Percentiles rank a stretch among this genome's conserved stretches.
phyloP scores from a whole-genome alignment of 495 filamentous ascomycete genomes.

The Jackrogersella minutella region DNA sequence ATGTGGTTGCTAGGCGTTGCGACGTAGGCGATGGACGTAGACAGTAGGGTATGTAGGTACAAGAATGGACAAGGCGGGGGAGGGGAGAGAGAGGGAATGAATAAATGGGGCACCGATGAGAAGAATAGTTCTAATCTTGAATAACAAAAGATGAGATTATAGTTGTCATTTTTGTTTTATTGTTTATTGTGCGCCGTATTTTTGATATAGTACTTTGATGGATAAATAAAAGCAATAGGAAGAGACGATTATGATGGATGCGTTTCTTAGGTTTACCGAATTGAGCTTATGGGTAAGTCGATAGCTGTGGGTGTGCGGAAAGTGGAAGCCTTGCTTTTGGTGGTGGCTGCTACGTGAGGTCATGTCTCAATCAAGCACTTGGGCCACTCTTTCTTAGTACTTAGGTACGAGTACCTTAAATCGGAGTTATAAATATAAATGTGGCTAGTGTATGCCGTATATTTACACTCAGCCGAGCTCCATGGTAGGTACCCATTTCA shows the following conservation, averaged over 20 bases:
- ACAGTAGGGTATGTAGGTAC: background rate
- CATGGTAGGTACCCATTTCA: too few species aligned
- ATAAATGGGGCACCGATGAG: conserved; percentile 3
- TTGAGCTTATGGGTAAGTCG: conserved; percentile 10
- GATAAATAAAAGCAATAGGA: conserved; percentile 1
- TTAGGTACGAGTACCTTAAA: background rate
- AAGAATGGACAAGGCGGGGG: conserved; percentile 33
- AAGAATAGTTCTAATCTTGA: conserved; percentile 9
- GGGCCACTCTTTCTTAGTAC: conserved; percentile 17
- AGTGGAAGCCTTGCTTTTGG: conserved; percentile 31
- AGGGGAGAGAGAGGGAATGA: conserved; percentile 19
- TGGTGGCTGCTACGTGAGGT: conserved; percentile 36
- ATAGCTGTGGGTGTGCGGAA: conserved; percentile 27
- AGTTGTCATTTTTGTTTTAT: background rate
- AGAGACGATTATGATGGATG: too few species aligned
- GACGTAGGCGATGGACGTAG: too few species aligned
- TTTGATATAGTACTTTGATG: too few species aligned
- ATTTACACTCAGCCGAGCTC: conserved; percentile 8
- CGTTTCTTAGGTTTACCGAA: conserved; percentile 12
- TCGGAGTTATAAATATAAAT: conserved; percentile 2
- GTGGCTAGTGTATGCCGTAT: conserved; percentile 6
- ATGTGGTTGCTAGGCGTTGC: conserved; percentile 1
- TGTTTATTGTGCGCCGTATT: conserved; percentile 1
- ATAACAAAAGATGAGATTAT: conserved; percentile 5
- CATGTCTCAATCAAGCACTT: conserved; percentile 32